A percentile compares a stretch with the other conserved stretches of the same genome.
These are phyloP conservation scores for Pythium periplocum DNA, from an alignment of 352 stramenopile genomes.

Conservation along the genomic window DNA sequence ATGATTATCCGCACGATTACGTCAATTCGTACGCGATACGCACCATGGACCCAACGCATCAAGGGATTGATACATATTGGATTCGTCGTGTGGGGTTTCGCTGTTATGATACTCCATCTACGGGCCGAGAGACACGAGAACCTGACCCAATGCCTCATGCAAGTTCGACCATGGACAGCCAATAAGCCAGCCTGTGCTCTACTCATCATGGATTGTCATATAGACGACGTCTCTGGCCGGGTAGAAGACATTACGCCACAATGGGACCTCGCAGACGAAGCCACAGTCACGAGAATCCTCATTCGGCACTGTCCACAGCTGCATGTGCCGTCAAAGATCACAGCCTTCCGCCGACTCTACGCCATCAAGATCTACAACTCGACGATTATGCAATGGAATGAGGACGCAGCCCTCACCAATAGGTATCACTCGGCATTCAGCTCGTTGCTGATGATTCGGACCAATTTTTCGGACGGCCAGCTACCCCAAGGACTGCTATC, in stretches of 20 bases:
- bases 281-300: constrained; percentile 1
- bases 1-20: no score
- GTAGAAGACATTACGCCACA: neutral
- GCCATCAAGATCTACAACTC: constrained; percentile 17
- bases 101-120: constrained; percentile 5
- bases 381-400: constrained; percentile 2
- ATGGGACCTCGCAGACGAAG: neutral
- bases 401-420: constrained; percentile 1
- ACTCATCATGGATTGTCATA: neutral
- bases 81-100: constrained; percentile 1
- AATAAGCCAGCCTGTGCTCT: no score
- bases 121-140: neutral
- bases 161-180: no score
- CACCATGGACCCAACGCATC: neutral
- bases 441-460: constrained; percentile 8
- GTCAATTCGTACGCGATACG: neutral
- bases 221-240: neutral
- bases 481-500: constrained; percentile 9
- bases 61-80: neutral
- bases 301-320: constrained; percentile 12
- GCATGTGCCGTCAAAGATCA: constrained; percentile 2
- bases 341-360: constrained; percentile 4
- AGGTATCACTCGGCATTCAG: neutral
- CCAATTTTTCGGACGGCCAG: constrained; percentile 1
- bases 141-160: neutral